Evolutionary conservation across 768 basidiomycete genomes (phyloP).

Genomic region (Pholiota molesta): DNA sequence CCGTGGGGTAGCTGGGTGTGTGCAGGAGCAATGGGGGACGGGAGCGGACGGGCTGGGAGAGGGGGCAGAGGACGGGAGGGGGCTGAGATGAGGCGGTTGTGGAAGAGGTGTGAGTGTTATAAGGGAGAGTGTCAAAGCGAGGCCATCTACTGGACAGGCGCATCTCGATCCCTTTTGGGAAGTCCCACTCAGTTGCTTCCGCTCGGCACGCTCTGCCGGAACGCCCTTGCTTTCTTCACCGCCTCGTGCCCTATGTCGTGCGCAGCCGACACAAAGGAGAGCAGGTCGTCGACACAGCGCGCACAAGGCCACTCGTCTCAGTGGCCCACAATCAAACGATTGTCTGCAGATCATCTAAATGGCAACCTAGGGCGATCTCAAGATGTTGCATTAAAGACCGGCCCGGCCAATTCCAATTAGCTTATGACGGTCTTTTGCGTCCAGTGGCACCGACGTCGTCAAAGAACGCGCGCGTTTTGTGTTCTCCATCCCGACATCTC

Average conservation of each 20-base stretch:
- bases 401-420: slow-evolving; percentile 25
- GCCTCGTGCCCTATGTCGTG: background rate
- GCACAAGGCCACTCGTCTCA: background rate
- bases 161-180: slow-evolving; percentile 34
- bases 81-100: slow-evolving; percentile 11
- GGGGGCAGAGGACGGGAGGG: slow-evolving; percentile 14
- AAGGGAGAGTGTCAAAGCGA: slow-evolving; percentile 18
- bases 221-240: slow-evolving; percentile 7
- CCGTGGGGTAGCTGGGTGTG: background rate
- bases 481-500: background rate
- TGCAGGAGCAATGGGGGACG: background rate
- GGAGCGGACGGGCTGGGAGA: slow-evolving; percentile 6
- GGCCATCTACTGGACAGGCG: slow-evolving; percentile 33
- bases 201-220: slow-evolving; percentile 23
- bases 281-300: background rate
- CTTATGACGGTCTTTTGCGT: slow-evolving; percentile 4
- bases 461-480: background rate
- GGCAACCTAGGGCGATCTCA: background rate
- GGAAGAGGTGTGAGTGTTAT: slow-evolving; percentile 18
- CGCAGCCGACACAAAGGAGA: background rate
- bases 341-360: slow-evolving; percentile 20
- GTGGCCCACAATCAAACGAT: background rate
- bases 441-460: background rate
- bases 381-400: slow-evolving; percentile 16
- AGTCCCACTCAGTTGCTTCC: slow-evolving; percentile 16